These are phyloP conservation scores for Cyclotella atomus DNA, from an alignment of 108 stramenopile species.

Conservation along the genomic window DNA sequence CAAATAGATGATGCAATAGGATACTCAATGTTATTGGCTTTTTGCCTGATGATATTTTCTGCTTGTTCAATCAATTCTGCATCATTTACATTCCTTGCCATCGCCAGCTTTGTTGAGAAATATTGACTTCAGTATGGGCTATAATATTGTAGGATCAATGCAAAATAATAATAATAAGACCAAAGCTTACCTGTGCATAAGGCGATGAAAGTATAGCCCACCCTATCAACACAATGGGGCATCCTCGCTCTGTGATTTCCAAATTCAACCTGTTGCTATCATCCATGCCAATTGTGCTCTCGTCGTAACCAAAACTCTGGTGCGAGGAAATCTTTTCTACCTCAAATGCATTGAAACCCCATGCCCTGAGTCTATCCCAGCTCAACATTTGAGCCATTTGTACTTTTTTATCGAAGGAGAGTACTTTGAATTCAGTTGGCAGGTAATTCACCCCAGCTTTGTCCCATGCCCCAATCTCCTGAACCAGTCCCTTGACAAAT, in stretches of 20 bases:
- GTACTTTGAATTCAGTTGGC: constrained; percentile 18
- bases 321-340: constrained; percentile 37
- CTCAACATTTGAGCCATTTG: constrained; percentile 37
- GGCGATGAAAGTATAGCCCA: constrained; percentile 61
- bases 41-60: constrained; percentile 8
- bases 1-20: not conserved
- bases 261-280: not conserved
- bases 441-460: constrained; percentile 12
- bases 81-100: constrained; percentile 35
- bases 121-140: too few relatives aligned
- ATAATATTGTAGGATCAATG: too few relatives aligned
- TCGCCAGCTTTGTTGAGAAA: constrained; percentile 27
- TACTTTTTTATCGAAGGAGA: constrained; percentile 5
- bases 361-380: constrained; percentile 47
- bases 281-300: not conserved
- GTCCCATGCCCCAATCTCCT: not conserved
- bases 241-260: constrained; percentile 24
- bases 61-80: constrained; percentile 17
- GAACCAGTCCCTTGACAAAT: not conserved
- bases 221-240: constrained; percentile 50
- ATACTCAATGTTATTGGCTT: not conserved
- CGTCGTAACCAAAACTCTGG: not conserved
- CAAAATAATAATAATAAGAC: not conserved
- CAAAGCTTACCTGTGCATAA: constrained; percentile 37
- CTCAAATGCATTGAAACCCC: constrained; percentile 65